Conservation (phyloP, 805 yeast species). For the Metschnikowia kunwiensis region DNA sequence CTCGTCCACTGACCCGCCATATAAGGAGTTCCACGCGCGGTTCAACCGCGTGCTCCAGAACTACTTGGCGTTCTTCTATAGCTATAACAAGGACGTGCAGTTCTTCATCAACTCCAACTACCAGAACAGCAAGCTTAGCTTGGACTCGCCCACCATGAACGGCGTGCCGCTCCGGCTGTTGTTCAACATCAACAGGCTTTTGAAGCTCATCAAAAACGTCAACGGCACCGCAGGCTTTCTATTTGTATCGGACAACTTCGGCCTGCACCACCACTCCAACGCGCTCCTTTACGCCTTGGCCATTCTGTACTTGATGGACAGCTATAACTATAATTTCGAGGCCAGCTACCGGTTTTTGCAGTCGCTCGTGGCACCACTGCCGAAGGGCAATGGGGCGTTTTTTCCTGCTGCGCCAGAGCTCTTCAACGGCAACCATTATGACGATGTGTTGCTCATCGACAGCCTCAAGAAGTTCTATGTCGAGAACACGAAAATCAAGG, state of each 20-base stretch:
- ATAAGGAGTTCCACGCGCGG: conserved; percentile 25
- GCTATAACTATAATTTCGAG: conserved; percentile 33
- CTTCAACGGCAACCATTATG: conserved; percentile 33
- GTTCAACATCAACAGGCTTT: conserved; percentile 35
- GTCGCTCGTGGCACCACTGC: conserved; percentile 13
- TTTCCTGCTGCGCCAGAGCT: conserved; percentile 2
- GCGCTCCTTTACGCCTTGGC: conserved; percentile 24
- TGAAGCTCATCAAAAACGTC: conserved; percentile 33
- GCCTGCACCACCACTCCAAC: conserved; percentile 26
- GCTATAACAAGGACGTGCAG: conserved; percentile 28
- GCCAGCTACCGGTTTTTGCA: conserved; percentile 27
- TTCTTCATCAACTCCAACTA: conserved; percentile 29
- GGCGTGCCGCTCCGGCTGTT: conserved; percentile 37
- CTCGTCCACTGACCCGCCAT: conserved; percentile 20
- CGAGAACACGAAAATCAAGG: conserved; percentile 34
- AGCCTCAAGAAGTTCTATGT: conserved; percentile 35
- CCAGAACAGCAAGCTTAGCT: conserved; percentile 17
- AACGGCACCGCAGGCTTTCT: conserved; percentile 31
- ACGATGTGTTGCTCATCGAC: conserved; percentile 38
- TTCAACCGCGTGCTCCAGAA: conserved; percentile 38
- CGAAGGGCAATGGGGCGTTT: neutral
- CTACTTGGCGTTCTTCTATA: conserved; percentile 35
- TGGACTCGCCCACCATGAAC: conserved; percentile 35
- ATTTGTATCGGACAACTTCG: conserved; percentile 31
- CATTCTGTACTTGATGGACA: conserved; percentile 40